Percentiles rank a stretch among this genome's conserved stretches.
Evolutionary conservation across 768 basidiomycete species (phyloP).

Genomic region (Mycena crocata): DNA sequence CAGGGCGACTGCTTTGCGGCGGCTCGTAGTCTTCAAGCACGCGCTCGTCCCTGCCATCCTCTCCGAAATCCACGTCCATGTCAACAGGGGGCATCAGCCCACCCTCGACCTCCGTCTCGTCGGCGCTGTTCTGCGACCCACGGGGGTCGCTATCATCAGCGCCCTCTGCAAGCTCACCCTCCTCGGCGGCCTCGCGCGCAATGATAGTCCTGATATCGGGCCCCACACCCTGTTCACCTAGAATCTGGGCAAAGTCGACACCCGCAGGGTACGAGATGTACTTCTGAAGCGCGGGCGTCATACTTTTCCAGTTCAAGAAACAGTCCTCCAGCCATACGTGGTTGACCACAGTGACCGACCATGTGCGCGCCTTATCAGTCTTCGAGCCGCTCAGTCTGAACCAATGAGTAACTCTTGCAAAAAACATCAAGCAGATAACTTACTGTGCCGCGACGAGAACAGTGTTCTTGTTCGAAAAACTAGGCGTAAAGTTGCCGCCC

Average conservation of each 20-base stretch:
- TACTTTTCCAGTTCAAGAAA: slow-evolving; percentile 80
- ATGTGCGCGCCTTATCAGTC: slow-evolving; percentile 76
- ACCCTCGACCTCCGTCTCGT: slow-evolving; percentile 32
- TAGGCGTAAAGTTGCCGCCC: slow-evolving; percentile 87
- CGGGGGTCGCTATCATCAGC: not conserved
- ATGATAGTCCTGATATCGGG: slow-evolving; percentile 18
- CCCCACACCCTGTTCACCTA: slow-evolving; percentile 57
- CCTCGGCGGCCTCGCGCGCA: slow-evolving; percentile 17
- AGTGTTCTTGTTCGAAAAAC: slow-evolving; percentile 81
- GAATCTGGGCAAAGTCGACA: slow-evolving; percentile 65
- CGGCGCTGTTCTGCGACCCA: slow-evolving; percentile 22
- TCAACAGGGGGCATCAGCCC: slow-evolving; percentile 23
- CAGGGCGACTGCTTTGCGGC: too few relatives aligned
- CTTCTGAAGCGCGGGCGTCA: slow-evolving; percentile 71
- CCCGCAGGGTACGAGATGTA: slow-evolving; percentile 78
- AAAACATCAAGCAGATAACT: slow-evolving; percentile 43
- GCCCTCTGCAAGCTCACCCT: not conserved
- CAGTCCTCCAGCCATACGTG: slow-evolving; percentile 95
- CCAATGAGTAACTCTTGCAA: slow-evolving; percentile 3
- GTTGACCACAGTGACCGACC: slow-evolving; percentile 90
- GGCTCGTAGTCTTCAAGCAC: not conserved
- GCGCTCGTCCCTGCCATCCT: not conserved
- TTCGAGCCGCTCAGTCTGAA: slow-evolving; percentile 64
- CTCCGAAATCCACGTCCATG: slow-evolving; percentile 17
- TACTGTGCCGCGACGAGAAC: slow-evolving; percentile 88